phyloP scores from a whole-genome alignment of 2,329 filamentous ascomycete species.

The Cordyceps javanica region DNA sequence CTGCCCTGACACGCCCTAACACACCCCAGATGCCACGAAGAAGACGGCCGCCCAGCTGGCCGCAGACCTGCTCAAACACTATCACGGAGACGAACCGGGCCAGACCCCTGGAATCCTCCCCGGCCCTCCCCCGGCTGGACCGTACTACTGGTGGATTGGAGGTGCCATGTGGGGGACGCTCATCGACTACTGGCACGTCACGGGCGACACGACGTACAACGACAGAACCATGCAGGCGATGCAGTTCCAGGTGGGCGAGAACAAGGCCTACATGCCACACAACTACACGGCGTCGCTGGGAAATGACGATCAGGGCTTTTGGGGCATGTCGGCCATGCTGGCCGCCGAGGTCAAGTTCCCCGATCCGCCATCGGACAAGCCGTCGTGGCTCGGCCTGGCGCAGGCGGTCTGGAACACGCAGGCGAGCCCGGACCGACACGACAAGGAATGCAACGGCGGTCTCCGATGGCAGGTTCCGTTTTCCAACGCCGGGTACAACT shows the following conservation, averaged over 20 bases:
- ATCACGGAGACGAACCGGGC: slow-evolving; percentile 39
- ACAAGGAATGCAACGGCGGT: slow-evolving; percentile 49
- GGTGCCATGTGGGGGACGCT: slow-evolving; percentile 56
- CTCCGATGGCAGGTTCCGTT: slow-evolving; percentile 72
- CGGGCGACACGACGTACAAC: slow-evolving; percentile 54
- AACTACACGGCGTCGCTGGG: slow-evolving; percentile 48
- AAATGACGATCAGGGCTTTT: slow-evolving; percentile 63
- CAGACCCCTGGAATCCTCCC: slow-evolving; percentile 42
- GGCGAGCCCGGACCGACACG: slow-evolving; percentile 52
- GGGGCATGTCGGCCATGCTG: slow-evolving; percentile 58
- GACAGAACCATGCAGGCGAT: slow-evolving; percentile 44
- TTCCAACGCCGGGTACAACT: slow-evolving; percentile 69
- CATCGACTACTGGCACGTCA: slow-evolving; percentile 60
- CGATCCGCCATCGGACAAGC: slow-evolving; percentile 42
- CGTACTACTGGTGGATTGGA: slow-evolving; percentile 63
- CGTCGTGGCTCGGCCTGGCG: slow-evolving; percentile 51
- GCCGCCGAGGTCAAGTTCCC: slow-evolving; percentile 54
- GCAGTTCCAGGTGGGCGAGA: slow-evolving; percentile 46
- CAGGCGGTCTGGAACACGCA: slow-evolving; percentile 58
- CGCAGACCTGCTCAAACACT: slow-evolving; percentile 40
- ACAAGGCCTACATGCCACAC: slow-evolving; percentile 49
- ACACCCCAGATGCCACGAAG: slow-evolving; percentile 30
- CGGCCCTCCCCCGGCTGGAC: slow-evolving; percentile 38
- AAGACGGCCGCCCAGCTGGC: slow-evolving; percentile 33
- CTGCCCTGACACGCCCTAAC: not conserved